phyloP scores from a whole-genome alignment of 306 rosid species.

The Mucuna pruriens region DNA sequence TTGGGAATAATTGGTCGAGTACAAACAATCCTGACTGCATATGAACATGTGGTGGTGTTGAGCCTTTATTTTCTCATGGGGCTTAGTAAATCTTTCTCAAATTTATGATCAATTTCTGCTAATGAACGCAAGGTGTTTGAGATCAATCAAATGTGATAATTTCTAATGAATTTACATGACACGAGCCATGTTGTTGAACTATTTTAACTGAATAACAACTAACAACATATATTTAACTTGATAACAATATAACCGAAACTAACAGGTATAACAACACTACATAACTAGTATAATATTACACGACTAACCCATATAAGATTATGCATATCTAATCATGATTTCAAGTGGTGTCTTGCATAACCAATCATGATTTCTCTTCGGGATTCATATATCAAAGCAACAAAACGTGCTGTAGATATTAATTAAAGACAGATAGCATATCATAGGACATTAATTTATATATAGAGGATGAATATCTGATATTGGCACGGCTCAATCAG shows the following conservation, averaged over 20 bases:
- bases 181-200: too few species aligned
- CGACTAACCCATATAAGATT: background rate
- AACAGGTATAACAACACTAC: background rate
- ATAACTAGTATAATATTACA: background rate
- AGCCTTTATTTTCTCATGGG: background rate
- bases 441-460: background rate
- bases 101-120: background rate
- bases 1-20: background rate
- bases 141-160: background rate
- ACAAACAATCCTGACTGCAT: background rate
- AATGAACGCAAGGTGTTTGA: background rate
- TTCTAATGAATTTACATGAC: background rate
- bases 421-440: background rate
- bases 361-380: background rate
- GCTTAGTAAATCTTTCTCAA: background rate
- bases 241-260: background rate
- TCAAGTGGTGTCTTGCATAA: background rate
- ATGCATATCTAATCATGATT: background rate
- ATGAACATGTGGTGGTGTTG: background rate
- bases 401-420: background rate
- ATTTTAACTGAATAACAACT: background rate
- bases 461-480: conserved; percentile 13
- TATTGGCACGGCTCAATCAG: conserved; percentile 63
- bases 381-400: background rate
- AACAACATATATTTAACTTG: background rate